Evolutionary conservation across 345 rosid species (phyloP), one percentile per base, ranked within the genome.

Genomic region (Clarkia xantiana): DNA sequence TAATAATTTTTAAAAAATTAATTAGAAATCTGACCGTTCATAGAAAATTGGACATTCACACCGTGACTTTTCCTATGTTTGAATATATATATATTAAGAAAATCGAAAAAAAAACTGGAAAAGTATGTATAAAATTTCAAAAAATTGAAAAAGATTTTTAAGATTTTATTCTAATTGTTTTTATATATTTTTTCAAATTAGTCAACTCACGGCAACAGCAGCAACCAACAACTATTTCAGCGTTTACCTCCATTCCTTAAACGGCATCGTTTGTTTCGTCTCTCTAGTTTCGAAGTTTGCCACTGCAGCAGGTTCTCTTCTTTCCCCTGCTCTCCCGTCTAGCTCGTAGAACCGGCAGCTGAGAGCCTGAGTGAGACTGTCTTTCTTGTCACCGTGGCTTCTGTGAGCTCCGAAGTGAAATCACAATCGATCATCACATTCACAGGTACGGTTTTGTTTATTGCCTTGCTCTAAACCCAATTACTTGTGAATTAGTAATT

Each of bases 371-470:
- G n/a, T n/a, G n/a, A 29, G 6, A 29, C 1, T 2, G 2, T 7
- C 36, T 4, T 1, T 29, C 9, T 29, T 10, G 36, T 29, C 36
- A 5, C 9, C 8, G 36, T 29, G 36, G 36, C 5, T 29, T 29
- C 36, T 29, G 36, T 29, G 36, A 29, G 36, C 36, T 29, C 36
- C 15, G 18, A 39, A 40, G 15, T 25, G 10, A 42, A 54, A 54
- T 44, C 48, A 40, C 15, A 34, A 57, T 57, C 61, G 23, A 38
- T 53, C 54, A 23, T 41, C 40, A 13, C 13, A 48, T 15, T 41
- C 40, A 13, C 13, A 48, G 54, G 61, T 57, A 57, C 45, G 54
- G 54, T 1, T 49, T 57, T 14, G 6, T 17, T 9, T 49, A 14
- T 14, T 18, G 4, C 2, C 17, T 25, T 11, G n/a, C 39, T 16